Percentiles rank a stretch among this genome's conserved stretches.
phyloP scores from a whole-genome alignment of 805 yeast genomes.

The Zygoascus bituminiphila region DNA sequence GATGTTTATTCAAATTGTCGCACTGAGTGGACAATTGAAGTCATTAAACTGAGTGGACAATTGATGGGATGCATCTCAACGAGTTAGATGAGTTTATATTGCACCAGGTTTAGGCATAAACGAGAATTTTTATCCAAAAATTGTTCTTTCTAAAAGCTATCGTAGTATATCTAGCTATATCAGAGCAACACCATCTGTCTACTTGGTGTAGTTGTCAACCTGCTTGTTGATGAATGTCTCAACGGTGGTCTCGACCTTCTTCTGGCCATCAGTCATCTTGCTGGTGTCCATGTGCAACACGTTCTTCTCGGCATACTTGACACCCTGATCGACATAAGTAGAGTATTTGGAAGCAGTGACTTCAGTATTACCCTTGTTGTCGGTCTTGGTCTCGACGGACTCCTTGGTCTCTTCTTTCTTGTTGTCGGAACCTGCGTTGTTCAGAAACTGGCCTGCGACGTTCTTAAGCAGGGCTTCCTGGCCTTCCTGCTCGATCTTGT shows the following conservation, averaged over 20 bases:
- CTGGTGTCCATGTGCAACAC: slow-evolving; percentile 13
- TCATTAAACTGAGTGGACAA: too few species aligned
- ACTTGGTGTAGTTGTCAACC: slow-evolving; percentile 6
- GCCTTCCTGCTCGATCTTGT: slow-evolving; percentile 10
- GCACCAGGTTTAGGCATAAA: too few species aligned
- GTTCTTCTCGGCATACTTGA: slow-evolving; percentile 16
- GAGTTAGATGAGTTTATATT: too few species aligned
- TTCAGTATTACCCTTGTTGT: slow-evolving; percentile 7
- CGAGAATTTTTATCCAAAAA: too few species aligned
- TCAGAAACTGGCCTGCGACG: slow-evolving; percentile 6
- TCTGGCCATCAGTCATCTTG: slow-evolving; percentile 13
- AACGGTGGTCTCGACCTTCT: slow-evolving; percentile 5
- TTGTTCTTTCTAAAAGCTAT: too few species aligned
- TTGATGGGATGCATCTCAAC: too few species aligned
- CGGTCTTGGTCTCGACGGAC: slow-evolving; percentile 10
- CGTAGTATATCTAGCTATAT: too few species aligned
- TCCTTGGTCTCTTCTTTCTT: slow-evolving; percentile 2
- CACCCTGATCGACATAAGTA: slow-evolving; percentile 28
- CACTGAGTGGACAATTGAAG: too few species aligned
- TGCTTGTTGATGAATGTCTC: slow-evolving; percentile 14
- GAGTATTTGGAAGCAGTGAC: slow-evolving; percentile 17
- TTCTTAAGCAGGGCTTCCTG: slow-evolving; percentile 6
- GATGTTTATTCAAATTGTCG: too few species aligned
- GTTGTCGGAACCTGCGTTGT: slow-evolving; percentile 1
- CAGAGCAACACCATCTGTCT: not conserved